phyloP scores from a whole-genome alignment of 2,329 filamentous ascomycete genomes.

The Ascochyta lentis region DNA sequence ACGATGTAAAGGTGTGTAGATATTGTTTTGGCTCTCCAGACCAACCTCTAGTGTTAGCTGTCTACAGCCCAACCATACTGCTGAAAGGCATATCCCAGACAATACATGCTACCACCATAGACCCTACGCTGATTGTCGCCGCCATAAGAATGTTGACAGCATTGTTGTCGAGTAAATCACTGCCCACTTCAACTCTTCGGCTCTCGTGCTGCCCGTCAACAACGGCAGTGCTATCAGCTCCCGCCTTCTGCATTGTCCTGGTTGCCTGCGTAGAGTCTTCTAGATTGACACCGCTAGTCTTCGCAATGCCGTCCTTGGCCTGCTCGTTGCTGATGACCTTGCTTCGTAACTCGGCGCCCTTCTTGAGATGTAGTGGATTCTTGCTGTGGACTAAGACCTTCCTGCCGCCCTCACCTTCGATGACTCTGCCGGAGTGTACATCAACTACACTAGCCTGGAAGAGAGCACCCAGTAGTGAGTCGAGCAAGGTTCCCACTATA shows the following conservation, averaged over 20 bases:
- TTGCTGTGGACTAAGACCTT: constrained; percentile 56
- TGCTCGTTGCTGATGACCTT: constrained; percentile 52
- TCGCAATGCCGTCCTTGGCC: constrained; percentile 47
- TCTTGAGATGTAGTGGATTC: constrained; percentile 38
- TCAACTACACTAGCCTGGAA: constrained; percentile 89
- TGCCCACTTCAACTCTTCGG: constrained; percentile 66
- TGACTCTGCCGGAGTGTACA: constrained; percentile 80
- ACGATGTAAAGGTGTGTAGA: too few relatives aligned
- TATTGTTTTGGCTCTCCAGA: too few relatives aligned
- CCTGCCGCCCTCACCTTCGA: constrained; percentile 81
- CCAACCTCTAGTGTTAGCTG: too few relatives aligned
- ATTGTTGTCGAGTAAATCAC: constrained; percentile 89
- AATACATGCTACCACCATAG: constrained; percentile 64
- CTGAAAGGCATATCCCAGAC: constrained; percentile 43
- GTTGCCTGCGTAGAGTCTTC: constrained; percentile 29
- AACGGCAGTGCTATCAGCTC: constrained; percentile 30
- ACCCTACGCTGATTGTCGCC: constrained; percentile 76
- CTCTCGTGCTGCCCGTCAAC: constrained; percentile 52
- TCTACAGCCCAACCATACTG: constrained; percentile 29
- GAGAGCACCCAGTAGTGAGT: constrained; percentile 84
- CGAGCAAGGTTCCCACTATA: constrained; percentile 78
- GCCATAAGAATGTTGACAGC: constrained; percentile 96
- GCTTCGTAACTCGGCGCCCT: constrained; percentile 41
- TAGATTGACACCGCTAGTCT: constrained; percentile 38
- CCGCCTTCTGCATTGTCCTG: constrained; percentile 43